These are phyloP conservation scores for Canavalia gladiata DNA, from an alignment of 306 rosid genomes.

Conservation along the genomic window DNA sequence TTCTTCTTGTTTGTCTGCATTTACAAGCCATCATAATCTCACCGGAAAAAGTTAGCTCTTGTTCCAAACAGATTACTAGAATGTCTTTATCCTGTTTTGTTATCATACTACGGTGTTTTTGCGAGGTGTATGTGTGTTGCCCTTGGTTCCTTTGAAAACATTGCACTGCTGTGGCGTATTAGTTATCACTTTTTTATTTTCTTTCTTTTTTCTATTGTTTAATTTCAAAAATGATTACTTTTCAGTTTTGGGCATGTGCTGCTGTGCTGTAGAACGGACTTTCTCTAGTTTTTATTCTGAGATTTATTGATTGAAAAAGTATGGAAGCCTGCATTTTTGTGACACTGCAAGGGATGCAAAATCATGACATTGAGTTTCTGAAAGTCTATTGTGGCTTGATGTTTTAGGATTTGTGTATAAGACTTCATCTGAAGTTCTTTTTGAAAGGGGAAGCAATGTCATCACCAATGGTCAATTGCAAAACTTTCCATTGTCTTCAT, in stretches of 20 bases:
- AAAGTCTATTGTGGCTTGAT: slow-evolving; percentile 42
- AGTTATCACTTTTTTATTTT: not conserved
- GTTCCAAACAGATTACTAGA: slow-evolving; percentile 14
- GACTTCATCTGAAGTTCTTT: slow-evolving; percentile 52
- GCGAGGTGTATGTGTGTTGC: not conserved
- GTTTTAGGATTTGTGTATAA: slow-evolving; percentile 53
- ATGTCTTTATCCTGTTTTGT: slow-evolving; percentile 2
- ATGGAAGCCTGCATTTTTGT: not conserved
- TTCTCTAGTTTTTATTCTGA: slow-evolving; percentile 28
- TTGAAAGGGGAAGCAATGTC: slow-evolving; percentile 48
- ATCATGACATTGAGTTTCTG: slow-evolving; percentile 39
- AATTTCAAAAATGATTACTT: not conserved
- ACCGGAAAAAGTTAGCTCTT: slow-evolving; percentile 47
- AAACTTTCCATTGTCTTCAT: slow-evolving; percentile 53
- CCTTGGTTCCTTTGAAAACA: slow-evolving; percentile 7
- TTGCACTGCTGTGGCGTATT: not conserved
- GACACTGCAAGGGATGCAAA: not conserved
- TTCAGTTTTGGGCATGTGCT: not conserved
- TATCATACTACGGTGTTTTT: slow-evolving; percentile 9
- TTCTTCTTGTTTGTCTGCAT: slow-evolving; percentile 45
- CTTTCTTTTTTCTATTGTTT: not conserved
- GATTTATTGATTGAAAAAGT: slow-evolving; percentile 1
- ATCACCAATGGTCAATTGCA: slow-evolving; percentile 47
- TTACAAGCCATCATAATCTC: slow-evolving; percentile 32
- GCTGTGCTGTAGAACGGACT: slow-evolving; percentile 15